Conservation (phyloP, 2,329 filamentous ascomycete species). For the Aspergillus aculeatus region DNA sequence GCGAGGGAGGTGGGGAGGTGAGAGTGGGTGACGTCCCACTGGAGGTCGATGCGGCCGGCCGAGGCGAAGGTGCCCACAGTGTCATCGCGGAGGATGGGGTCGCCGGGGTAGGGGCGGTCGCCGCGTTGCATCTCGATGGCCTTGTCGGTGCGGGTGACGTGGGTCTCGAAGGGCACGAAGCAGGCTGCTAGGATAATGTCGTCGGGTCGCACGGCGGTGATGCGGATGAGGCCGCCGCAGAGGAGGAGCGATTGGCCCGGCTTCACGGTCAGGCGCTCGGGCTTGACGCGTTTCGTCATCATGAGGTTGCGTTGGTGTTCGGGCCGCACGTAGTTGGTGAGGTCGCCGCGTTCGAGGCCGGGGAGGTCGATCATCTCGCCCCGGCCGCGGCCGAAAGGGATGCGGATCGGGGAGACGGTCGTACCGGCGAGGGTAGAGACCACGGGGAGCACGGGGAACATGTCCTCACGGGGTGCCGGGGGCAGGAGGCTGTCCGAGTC, state of each 20-base stretch:
- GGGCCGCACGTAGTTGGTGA: conserved; percentile 69
- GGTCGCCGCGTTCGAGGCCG: conserved; percentile 70
- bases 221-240: conserved; percentile 80
- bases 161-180: conserved; percentile 75
- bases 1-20: conserved; percentile 72
- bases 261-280: conserved; percentile 71
- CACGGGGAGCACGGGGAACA: conserved; percentile 80
- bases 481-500: conserved; percentile 63
- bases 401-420: conserved; percentile 89
- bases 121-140: conserved; percentile 71
- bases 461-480: conserved; percentile 67
- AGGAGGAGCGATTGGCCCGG: conserved; percentile 77
- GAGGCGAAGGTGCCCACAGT: conserved; percentile 59
- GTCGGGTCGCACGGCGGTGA: conserved; percentile 70
- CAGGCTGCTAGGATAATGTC: conserved; percentile 75
- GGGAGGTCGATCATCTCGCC: conserved; percentile 94
- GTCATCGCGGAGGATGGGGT: conserved; percentile 62
- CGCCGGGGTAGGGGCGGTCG: conserved; percentile 57
- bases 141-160: conserved; percentile 77
- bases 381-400: conserved; percentile 80
- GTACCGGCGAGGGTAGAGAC: conserved; percentile 87
- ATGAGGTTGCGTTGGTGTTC: conserved; percentile 67
- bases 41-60: conserved; percentile 73
- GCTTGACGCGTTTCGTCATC: conserved; percentile 73
- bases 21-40: conserved; percentile 78